These are phyloP conservation scores for Taphrina wiesneri DNA, from an alignment of 1,139 yeast genomes.

Conservation along the genomic window DNA sequence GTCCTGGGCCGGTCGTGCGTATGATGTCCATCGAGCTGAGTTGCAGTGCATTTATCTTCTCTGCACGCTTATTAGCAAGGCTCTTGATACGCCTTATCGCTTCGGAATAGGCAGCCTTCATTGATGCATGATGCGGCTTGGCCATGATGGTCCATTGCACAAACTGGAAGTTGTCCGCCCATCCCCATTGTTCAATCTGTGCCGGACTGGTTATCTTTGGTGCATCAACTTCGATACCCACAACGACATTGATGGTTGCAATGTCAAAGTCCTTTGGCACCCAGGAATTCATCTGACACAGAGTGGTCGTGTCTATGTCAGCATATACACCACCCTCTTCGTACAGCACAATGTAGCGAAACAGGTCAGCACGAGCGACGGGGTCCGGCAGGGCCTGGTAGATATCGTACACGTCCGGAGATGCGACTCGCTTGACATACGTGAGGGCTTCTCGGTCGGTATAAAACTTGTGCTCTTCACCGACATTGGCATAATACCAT, in stretches of 20 bases:
- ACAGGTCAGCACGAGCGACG: conserved; percentile 84
- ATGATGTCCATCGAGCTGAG: conserved; percentile 63
- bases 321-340: conserved; percentile 93
- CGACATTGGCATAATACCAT: conserved; percentile 28
- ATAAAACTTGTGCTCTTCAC: conserved; percentile 16
- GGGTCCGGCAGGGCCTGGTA: conserved; percentile 73
- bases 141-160: conserved; percentile 80
- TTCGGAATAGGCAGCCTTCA: conserved; percentile 74
- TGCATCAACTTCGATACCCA: conserved; percentile 33
- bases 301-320: conserved; percentile 76
- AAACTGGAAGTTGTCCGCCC: conserved; percentile 72
- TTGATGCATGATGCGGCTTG: conserved; percentile 86
- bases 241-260: conserved; percentile 13
- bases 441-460: conserved; percentile 4
- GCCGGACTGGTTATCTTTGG: conserved; percentile 1
- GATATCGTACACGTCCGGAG: conserved; percentile 93
- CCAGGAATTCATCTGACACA: conserved; percentile 64
- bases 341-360: conserved; percentile 76
- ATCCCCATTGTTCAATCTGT: conserved; percentile 67
- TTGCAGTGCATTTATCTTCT: conserved; percentile 54
- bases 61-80: conserved; percentile 40
- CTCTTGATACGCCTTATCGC: conserved; percentile 53
- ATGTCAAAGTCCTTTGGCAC: conserved; percentile 48
- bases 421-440: conserved; percentile 5
- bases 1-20: conserved; percentile 98